Conservation (phyloP, 2,329 filamentous ascomycete species). For the Gnomoniopsis sp. region DNA sequence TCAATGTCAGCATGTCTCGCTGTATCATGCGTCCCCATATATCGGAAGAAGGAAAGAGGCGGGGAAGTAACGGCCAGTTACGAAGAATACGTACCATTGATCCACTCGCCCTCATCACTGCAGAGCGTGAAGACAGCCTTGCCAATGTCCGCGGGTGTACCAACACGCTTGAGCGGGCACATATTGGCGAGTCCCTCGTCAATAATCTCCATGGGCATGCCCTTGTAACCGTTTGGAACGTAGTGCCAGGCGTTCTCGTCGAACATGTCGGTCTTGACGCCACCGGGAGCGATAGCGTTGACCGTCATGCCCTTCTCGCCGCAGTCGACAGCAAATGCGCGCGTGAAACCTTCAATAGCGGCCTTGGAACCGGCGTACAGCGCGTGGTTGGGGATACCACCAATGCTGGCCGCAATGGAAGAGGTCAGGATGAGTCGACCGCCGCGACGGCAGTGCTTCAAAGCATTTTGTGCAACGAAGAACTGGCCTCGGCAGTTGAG, state of each 20-base stretch:
- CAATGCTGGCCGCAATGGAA: conserved; percentile 63
- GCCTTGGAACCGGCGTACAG: conserved; percentile 71
- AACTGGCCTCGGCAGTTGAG: conserved; percentile 71
- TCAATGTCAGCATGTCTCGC: conserved; percentile 7
- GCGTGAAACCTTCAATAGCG: conserved; percentile 69
- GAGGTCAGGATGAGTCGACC: conserved; percentile 72
- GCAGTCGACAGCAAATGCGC: conserved; percentile 69
- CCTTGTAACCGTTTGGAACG: conserved; percentile 52
- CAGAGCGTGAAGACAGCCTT: conserved; percentile 54
- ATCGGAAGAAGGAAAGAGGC: background rate
- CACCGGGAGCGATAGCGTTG: conserved; percentile 70
- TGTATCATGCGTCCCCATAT: background rate
- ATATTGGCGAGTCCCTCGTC: conserved; percentile 52
- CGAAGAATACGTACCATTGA: conserved; percentile 51
- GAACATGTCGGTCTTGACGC: conserved; percentile 77
- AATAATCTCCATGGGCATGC: conserved; percentile 50
- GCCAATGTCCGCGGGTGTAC: conserved; percentile 56
- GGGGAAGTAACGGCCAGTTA: background rate
- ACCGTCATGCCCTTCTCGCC: conserved; percentile 66
- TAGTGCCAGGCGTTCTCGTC: conserved; percentile 66
- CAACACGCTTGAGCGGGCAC: conserved; percentile 58
- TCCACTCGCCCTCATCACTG: conserved; percentile 59
- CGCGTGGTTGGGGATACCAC: conserved; percentile 66
- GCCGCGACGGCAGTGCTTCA: conserved; percentile 66
- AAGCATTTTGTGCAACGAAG: conserved; percentile 73